Evolutionary conservation across 108 stramenopile species (phyloP), one percentile per base, ranked within the genome.

Genomic region (Aurantiochytrium sp.): DNA sequence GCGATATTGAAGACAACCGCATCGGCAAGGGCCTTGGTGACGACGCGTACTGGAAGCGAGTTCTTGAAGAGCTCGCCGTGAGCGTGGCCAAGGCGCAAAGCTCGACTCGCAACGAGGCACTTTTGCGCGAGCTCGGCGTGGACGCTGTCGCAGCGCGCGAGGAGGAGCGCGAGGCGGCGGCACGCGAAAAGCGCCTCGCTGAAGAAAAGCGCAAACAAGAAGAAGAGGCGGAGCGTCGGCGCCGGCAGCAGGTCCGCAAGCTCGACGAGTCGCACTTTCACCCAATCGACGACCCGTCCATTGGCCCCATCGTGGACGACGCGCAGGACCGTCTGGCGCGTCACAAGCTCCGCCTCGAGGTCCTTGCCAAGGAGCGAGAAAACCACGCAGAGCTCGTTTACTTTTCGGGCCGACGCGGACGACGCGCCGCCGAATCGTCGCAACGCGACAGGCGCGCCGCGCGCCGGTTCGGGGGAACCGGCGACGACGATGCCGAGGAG

Each of bases 311-410:
- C 24, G 30, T 81, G 6, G 73, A 81, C 30, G 73, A 81, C 12
- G 6, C 45, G 10, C 42, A 81, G 24, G 73, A 81, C 24, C 39
- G 73, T 96, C 91, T 99, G 68, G 95, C 96, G 37, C 86, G 95
- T 21, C 97, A 98, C 89, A 91, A 97, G 32, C 97, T 96, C 87
- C 93, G 93, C 88, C 89, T 97, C 68, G 97, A 97, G 87, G 90
- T 90, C 68, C 92, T 92, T 73, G 92, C 91, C 69, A 93, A 94
- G 87, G 94, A 94, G 68, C 93, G 95, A 50, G 89, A 89, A 10
- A 91, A 92, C 86, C 89, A 55, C 52, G 89, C 92, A 10, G 86
- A 69, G 4, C 86, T 88, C 30, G 86, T 88, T 3, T 50, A 52
- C 4, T 30, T 55, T 10, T 50, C 37, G 21, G 10, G 59, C 24